Percentiles rank a stretch among this genome's conserved stretches.
Evolutionary conservation across 2,329 filamentous ascomycete species (phyloP).

Genomic region (Fusarium bactridioides): DNA sequence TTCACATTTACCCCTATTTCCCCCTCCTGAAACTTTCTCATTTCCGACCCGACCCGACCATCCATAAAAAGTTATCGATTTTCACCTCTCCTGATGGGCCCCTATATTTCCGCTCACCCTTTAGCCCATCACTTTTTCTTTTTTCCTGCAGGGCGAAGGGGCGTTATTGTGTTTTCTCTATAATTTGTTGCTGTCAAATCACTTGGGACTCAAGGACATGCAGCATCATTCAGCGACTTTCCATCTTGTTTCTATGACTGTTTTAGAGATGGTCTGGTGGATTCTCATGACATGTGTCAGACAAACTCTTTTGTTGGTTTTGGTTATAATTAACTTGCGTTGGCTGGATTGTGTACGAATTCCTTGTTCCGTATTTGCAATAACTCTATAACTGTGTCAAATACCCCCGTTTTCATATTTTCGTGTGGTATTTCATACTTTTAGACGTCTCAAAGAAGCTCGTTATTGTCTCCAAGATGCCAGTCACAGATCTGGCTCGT

Average conservation of each 20-base stretch:
- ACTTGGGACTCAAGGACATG: constrained; percentile 9
- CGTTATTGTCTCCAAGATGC: neutral
- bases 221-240: constrained; percentile 16
- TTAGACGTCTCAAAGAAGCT: neutral
- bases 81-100: constrained; percentile 13
- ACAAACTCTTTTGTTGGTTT: constrained; percentile 5
- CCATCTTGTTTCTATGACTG: neutral
- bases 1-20: constrained; percentile 9
- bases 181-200: neutral
- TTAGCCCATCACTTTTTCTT: constrained; percentile 25
- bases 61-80: constrained; percentile 16
- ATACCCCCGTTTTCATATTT: neutral
- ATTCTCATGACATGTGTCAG: constrained; percentile 19
- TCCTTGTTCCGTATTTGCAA: constrained; percentile 8
- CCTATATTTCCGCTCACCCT: neutral
- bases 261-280: constrained; percentile 1
- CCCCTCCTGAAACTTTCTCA: neutral
- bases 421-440: neutral
- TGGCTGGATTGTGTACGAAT: constrained; percentile 5
- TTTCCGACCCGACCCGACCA: neutral
- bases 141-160: constrained; percentile 36
- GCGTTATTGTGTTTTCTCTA: constrained; percentile 28
- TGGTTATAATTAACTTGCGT: constrained; percentile 19
- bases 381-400: constrained; percentile 9
- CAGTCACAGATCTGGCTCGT: neutral